These are phyloP conservation scores for Magnusiomyces tetraspermus DNA, from an alignment of 1,139 yeast genomes.

Conservation along the genomic window DNA sequence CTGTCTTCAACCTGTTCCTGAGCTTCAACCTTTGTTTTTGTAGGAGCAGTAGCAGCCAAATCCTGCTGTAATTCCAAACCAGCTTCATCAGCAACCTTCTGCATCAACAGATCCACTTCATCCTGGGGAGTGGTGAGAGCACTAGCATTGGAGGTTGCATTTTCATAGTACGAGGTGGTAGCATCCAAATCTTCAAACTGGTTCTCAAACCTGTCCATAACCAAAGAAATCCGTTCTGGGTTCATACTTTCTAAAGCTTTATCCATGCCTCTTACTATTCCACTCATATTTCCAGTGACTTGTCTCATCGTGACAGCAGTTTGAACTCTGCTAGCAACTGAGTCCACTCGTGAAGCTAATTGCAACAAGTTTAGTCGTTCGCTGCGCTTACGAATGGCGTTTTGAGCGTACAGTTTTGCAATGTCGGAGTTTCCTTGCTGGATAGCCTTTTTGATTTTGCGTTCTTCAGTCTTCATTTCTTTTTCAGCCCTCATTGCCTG, in stretches of 20 bases:
- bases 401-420: conserved; percentile 89
- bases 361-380: conserved; percentile 77
- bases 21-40: conserved; percentile 32
- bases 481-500: conserved; percentile 88
- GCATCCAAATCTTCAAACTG: conserved; percentile 97
- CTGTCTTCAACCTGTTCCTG: conserved; percentile 78
- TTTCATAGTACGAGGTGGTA: conserved; percentile 84
- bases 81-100: conserved; percentile 94
- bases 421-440: conserved; percentile 83
- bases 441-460: conserved; percentile 79
- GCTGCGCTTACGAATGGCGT: conserved; percentile 84
- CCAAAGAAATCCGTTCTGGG: conserved; percentile 74
- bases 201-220: conserved; percentile 93
- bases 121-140: conserved; percentile 91
- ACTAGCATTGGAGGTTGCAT: conserved; percentile 78
- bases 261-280: conserved; percentile 92
- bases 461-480: conserved; percentile 80
- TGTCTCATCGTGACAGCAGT: conserved; percentile 96
- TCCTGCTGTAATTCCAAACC: conserved; percentile 89
- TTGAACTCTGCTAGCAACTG: conserved; percentile 91
- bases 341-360: conserved; percentile 83
- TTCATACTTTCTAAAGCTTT: conserved; percentile 94
- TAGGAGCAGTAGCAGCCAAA: conserved; percentile 40
- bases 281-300: conserved; percentile 89
- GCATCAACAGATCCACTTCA: conserved; percentile 86